These are phyloP conservation scores for Apiospora marii DNA, from an alignment of 2,329 filamentous ascomycete species.

Conservation along the genomic window DNA sequence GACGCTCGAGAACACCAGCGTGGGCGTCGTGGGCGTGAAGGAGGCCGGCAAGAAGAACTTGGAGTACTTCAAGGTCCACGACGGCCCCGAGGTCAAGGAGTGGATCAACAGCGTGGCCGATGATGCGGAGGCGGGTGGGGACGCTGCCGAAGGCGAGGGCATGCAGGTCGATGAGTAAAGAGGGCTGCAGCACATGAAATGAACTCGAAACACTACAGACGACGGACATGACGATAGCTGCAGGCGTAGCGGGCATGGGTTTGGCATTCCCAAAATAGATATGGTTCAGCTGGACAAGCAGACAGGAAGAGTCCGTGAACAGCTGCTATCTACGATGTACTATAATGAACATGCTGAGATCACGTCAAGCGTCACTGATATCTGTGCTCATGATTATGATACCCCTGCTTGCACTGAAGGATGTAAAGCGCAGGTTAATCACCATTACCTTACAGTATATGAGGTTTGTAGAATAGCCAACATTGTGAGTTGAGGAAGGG, in stretches of 20 bases:
- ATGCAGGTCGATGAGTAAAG: conserved; percentile 55
- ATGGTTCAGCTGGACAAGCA: conserved; percentile 23
- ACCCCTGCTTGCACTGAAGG: neutral
- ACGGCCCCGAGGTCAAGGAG: conserved; percentile 84
- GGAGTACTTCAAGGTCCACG: conserved; percentile 89
- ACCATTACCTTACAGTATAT: too few species aligned
- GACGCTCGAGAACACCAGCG: conserved; percentile 94
- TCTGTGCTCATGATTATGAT: neutral
- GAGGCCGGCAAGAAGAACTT: conserved; percentile 61
- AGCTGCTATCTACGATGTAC: conserved; percentile 26
- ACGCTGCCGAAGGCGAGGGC: conserved; percentile 46
- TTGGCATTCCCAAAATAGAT: conserved; percentile 25
- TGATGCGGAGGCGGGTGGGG: conserved; percentile 58
- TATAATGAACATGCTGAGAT: conserved; percentile 23
- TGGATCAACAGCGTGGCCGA: conserved; percentile 80
- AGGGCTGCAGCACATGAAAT: conserved; percentile 23
- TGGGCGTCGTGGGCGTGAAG: conserved; percentile 79
- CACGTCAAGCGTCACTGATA: neutral
- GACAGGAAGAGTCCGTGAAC: conserved; percentile 28
- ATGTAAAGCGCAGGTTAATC: neutral
- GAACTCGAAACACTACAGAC: neutral
- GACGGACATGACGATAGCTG: conserved; percentile 39
- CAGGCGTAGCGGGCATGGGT: conserved; percentile 41
- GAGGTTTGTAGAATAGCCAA: neutral
- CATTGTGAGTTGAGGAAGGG: neutral